Conservation (phyloP, 345 rosid species). For the Eucalyptus urophylla region DNA sequence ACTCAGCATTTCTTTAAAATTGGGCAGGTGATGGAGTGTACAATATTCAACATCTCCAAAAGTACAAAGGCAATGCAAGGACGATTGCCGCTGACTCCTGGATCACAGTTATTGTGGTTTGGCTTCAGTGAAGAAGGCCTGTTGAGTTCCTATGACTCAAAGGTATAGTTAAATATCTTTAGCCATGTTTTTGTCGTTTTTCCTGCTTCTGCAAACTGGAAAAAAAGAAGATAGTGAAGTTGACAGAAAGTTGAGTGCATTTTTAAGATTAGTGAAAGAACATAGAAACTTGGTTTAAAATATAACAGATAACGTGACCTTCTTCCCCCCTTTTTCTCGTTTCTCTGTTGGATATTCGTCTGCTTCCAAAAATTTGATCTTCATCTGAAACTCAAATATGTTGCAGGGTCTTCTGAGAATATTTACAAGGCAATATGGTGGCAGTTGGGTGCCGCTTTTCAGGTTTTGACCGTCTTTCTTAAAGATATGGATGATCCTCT, state of each 20-base stretch:
- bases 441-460: conserved; percentile 93
- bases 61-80: conserved; percentile 49
- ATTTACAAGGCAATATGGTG: conserved; percentile 67
- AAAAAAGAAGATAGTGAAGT: neutral
- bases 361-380: neutral
- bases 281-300: neutral
- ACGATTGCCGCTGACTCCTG: conserved; percentile 73
- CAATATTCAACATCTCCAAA: conserved; percentile 46
- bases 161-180: conserved; percentile 28
- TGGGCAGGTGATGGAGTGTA: conserved; percentile 67
- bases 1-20: neutral
- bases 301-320: neutral
- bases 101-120: conserved; percentile 71
- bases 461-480: conserved; percentile 32
- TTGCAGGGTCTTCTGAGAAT: conserved; percentile 71
- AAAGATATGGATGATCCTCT: neutral
- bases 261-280: neutral
- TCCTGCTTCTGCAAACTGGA: neutral
- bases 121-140: conserved; percentile 92
- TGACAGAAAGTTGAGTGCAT: neutral
- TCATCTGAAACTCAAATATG: neutral
- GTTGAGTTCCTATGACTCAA: conserved; percentile 75
- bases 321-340: neutral
- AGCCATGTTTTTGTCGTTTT: neutral
- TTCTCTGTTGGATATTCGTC: neutral